These are phyloP conservation scores for Boletus reticulatus DNA, from an alignment of 768 basidiomycete species.

Conservation along the genomic window DNA sequence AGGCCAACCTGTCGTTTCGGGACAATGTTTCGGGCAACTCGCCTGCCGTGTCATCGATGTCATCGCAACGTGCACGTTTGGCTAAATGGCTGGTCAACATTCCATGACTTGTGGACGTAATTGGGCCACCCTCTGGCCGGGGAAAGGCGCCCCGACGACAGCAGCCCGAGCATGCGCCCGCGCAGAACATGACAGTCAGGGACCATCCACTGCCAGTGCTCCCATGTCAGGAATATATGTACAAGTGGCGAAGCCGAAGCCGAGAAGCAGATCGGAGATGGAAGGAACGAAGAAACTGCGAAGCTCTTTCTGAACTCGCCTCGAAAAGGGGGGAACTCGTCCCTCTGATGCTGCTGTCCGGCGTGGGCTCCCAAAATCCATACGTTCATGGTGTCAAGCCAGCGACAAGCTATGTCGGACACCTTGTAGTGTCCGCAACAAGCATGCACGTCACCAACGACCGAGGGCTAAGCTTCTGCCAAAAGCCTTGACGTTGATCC, in stretches of 20 bases:
- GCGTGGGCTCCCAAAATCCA: background rate
- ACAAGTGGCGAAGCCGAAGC: constrained; percentile 15
- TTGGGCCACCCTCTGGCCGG: background rate
- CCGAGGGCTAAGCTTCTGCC: background rate
- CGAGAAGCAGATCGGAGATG: constrained; percentile 26
- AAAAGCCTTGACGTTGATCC: background rate
- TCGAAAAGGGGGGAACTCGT: constrained; percentile 14
- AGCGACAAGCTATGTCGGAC: background rate
- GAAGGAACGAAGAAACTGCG: constrained; percentile 13
- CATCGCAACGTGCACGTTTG: constrained; percentile 6
- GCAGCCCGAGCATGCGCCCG: background rate
- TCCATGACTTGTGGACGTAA: constrained; percentile 14
- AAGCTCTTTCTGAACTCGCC: constrained; percentile 10
- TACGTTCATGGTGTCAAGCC: constrained; percentile 1
- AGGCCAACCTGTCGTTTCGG: constrained; percentile 4
- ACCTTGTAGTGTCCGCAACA: background rate
- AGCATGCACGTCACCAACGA: background rate
- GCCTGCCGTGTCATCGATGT: constrained; percentile 4
- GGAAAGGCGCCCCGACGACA: background rate
- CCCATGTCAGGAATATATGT: constrained; percentile 11
- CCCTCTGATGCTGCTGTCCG: background rate
- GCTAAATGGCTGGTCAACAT: background rate
- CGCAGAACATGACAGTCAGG: background rate
- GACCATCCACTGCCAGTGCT: constrained; percentile 10
- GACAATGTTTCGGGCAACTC: background rate